These are phyloP conservation scores for Leucosporidium creatinivorum DNA, from an alignment of 768 basidiomycete species.

Conservation along the genomic window DNA sequence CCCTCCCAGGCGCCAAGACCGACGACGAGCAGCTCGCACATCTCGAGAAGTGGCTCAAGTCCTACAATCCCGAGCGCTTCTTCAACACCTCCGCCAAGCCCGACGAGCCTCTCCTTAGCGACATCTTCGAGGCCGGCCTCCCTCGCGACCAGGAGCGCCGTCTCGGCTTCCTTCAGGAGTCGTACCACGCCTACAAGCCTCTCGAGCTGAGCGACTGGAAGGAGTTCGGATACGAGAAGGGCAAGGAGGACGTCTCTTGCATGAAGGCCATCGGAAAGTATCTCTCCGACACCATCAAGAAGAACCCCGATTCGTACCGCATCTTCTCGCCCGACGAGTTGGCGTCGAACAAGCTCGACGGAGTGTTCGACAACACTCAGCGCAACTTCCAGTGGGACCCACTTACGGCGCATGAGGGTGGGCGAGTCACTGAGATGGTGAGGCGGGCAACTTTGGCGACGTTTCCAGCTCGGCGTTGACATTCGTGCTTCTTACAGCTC, in stretches of 20 bases:
- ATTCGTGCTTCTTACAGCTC: background rate
- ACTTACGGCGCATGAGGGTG: conserved; percentile 53
- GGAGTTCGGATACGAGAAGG: conserved; percentile 50
- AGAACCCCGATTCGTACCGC: conserved; percentile 65
- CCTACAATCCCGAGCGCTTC: conserved; percentile 62
- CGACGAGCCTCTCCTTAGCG: background rate
- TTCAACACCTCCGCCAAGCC: conserved; percentile 46
- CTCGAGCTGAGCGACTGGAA: conserved; percentile 64
- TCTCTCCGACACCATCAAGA: conserved; percentile 46
- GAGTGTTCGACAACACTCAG: conserved; percentile 52
- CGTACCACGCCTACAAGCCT: conserved; percentile 56
- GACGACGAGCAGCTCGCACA: conserved; percentile 56
- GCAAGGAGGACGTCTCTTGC: conserved; percentile 49
- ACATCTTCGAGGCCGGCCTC: conserved; percentile 19
- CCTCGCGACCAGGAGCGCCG: conserved; percentile 29
- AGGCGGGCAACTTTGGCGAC: conserved; percentile 39
- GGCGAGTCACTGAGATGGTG: conserved; percentile 79
- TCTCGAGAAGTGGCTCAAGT: conserved; percentile 65
- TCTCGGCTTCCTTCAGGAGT: conserved; percentile 33
- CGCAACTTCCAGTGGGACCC: conserved; percentile 78
- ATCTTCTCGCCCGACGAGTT: conserved; percentile 75
- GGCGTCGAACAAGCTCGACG: conserved; percentile 52
- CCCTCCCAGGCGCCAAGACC: conserved; percentile 64
- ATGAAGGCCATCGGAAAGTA: conserved; percentile 42
- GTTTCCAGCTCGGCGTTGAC: background rate